Evolutionary conservation across 345 rosid genomes (phyloP), one percentile per base, ranked within the genome.

Genomic region (Punica granatum): DNA sequence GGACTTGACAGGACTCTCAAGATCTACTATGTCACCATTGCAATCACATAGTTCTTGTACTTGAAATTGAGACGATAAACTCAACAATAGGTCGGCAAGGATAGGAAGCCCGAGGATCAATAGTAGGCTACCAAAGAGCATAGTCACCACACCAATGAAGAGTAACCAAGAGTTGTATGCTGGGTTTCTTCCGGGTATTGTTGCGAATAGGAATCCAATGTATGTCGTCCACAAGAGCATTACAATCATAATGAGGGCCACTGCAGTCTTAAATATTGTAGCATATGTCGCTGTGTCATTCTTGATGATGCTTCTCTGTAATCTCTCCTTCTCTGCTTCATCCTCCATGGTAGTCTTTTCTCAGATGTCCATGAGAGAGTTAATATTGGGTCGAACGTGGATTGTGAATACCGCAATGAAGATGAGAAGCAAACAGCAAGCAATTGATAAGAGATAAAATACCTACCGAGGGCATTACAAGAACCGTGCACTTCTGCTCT

Each of bases 41-140:
- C 70, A 67, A 35, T 51, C 49, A 14, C 19, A 56, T 54, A 44
- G 49, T 18, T 12, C 33, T 31, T 56, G 30, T 32, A 1, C 19
- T 56, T 41, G 70, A 18, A 66, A 31, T 41, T 25, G 26, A 67
- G 66, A 0, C 14, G 81, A 69, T 59, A 82, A 46, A 65, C 69
- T 70, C 16, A 77, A 64, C 46, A 83, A 67, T 48, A 72, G 65
- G 70, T 70, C 79, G 13, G 78, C 79, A 0, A 77, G 51, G 3
- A 77, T 71, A 5, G 79, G 77, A 37, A 82, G 53, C 15, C 79
- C 84, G 1, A 79, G 65, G 18, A 76, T 67, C 10, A 72, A 35
- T 59, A 67, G 49, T 49, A 74, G 43, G 64, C 73, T 73, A 34
- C 81, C 79, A 0, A 70, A 58, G 21, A 77, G 59, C 70, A 75